Conservation (phyloP, 768 basidiomycete species). For the Leucocoprinus sp. region DNA sequence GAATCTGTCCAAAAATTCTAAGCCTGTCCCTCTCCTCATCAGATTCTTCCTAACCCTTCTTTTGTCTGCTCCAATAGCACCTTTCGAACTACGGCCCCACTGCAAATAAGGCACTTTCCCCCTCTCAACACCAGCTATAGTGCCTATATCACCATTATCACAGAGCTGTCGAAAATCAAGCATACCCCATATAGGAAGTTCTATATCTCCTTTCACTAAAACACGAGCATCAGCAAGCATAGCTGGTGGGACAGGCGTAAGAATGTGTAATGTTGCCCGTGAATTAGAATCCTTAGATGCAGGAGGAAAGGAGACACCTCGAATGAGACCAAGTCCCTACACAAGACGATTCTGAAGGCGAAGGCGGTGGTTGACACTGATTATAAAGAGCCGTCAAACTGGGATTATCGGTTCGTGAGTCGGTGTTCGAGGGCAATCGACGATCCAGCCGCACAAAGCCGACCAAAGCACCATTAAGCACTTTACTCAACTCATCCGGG, state of each 20-base stretch:
- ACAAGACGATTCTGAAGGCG: constrained; percentile 54
- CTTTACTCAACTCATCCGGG: constrained; percentile 54
- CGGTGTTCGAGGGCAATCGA: not conserved
- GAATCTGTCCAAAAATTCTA: too few species aligned
- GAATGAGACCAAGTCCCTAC: constrained; percentile 73
- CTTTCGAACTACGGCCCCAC: constrained; percentile 62
- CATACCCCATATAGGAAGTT: constrained; percentile 83
- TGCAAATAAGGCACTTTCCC: constrained; percentile 68
- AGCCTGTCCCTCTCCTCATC: constrained; percentile 75
- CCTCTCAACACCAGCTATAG: constrained; percentile 42
- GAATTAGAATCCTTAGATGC: not conserved
- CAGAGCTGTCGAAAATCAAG: constrained; percentile 51
- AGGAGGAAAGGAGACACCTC: constrained; percentile 29
- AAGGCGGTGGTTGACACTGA: constrained; percentile 45
- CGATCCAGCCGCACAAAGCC: constrained; percentile 43
- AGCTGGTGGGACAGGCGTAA: constrained; percentile 62
- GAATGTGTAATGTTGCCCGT: constrained; percentile 48
- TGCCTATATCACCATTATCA: constrained; percentile 16
- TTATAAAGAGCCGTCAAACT: constrained; percentile 52
- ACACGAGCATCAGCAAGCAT: constrained; percentile 36
- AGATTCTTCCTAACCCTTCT: constrained; percentile 76
- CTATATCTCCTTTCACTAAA: constrained; percentile 82
- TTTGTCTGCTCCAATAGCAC: constrained; percentile 54
- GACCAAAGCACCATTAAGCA: constrained; percentile 76
- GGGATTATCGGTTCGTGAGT: not conserved